Evolutionary conservation across 257 asterid species (phyloP).

Genomic region (Nicotiana attenuata): DNA sequence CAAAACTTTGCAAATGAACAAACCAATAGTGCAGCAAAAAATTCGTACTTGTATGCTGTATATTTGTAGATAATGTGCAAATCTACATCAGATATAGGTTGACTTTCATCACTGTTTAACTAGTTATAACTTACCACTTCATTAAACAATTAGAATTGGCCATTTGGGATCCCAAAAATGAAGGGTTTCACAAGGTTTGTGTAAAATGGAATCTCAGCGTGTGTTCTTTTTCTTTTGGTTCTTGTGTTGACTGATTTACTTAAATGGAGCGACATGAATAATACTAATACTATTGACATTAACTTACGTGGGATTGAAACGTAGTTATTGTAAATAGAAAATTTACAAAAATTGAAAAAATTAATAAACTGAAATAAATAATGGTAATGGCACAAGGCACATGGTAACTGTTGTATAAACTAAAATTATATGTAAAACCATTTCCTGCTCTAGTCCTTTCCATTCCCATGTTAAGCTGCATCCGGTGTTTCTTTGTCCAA

Average conservation of each 20-base stretch:
- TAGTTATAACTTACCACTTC: not conserved
- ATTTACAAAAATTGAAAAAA: not conserved
- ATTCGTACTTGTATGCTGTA: not conserved
- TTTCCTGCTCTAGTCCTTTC: not conserved
- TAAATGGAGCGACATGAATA: not conserved
- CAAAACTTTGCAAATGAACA: not conserved
- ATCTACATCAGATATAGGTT: not conserved
- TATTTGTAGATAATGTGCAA: not conserved
- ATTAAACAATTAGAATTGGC: not conserved
- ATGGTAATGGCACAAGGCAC: not conserved
- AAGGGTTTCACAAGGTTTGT: not conserved
- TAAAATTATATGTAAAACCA: not conserved
- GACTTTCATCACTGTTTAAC: not conserved
- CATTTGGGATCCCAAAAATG: not conserved
- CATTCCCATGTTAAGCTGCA: constrained; percentile 3
- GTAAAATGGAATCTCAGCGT: not conserved
- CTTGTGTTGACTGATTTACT: not conserved
- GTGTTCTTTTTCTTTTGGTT: not conserved
- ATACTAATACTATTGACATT: too few species aligned
- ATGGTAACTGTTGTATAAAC: not conserved
- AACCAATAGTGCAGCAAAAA: not conserved
- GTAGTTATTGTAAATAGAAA: not conserved
- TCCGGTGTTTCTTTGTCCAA: not conserved
- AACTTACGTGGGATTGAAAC: not conserved
- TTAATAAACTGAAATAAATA: not conserved